Conservation (phyloP, 805 yeast species). For the Yamadazyma olivae region DNA sequence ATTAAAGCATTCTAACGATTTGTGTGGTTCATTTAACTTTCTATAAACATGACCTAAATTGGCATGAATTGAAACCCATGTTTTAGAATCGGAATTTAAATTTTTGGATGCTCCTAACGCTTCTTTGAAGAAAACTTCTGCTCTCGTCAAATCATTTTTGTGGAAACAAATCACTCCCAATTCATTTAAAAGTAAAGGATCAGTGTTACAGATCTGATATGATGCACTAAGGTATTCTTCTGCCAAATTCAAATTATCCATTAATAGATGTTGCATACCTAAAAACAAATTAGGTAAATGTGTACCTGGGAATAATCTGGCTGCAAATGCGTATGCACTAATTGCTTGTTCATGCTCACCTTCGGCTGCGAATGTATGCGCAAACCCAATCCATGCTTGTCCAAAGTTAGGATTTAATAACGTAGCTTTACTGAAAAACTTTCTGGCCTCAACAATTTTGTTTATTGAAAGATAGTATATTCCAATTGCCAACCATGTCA, state of each 20-base stretch:
- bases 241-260: slow-evolving; percentile 78
- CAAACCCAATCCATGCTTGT: slow-evolving; percentile 97
- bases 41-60: slow-evolving; percentile 89
- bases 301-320: slow-evolving; percentile 84
- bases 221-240: slow-evolving; percentile 82
- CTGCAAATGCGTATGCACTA: slow-evolving; percentile 94
- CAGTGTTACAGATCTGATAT: slow-evolving; percentile 72
- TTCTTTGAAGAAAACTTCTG: slow-evolving; percentile 66
- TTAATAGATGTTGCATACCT: slow-evolving; percentile 94
- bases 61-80: slow-evolving; percentile 81
- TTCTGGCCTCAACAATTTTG: slow-evolving; percentile 77
- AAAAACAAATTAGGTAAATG: slow-evolving; percentile 86
- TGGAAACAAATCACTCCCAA: slow-evolving; percentile 90
- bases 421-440: slow-evolving; percentile 86
- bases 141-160: slow-evolving; percentile 59
- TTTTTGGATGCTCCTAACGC: slow-evolving; percentile 69
- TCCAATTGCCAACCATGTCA: slow-evolving; percentile 92
- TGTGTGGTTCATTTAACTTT: slow-evolving; percentile 54
- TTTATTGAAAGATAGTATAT: slow-evolving; percentile 77
- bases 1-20: slow-evolving; percentile 72
- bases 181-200: slow-evolving; percentile 87
- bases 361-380: slow-evolving; percentile 95
- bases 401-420: slow-evolving; percentile 85
- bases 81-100: slow-evolving; percentile 72
- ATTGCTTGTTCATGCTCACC: slow-evolving; percentile 99